These are phyloP conservation scores for Gossypium bickii DNA, from an alignment of 345 rosid species.

Conservation along the genomic window DNA sequence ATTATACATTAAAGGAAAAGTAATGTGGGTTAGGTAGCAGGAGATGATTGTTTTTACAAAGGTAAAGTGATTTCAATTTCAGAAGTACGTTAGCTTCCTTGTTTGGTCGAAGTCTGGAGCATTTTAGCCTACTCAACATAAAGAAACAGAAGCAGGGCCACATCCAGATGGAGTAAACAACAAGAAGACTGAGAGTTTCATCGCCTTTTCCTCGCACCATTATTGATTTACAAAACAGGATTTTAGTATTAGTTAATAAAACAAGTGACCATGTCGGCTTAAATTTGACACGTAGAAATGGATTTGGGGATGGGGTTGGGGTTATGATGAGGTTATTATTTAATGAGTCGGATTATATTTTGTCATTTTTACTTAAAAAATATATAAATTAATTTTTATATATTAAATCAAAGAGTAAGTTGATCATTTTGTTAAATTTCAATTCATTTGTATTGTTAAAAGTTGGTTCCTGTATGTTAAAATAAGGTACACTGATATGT, in stretches of 20 bases:
- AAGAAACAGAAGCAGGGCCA: not conserved
- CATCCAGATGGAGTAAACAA: not conserved
- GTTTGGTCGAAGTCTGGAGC: not conserved
- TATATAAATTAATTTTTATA: no score
- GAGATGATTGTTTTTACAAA: no score
- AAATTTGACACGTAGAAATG: not conserved
- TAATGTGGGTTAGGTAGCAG: no score
- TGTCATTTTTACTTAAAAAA: accelerated
- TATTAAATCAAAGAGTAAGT: no score
- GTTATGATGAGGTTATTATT: no score
- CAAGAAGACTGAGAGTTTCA: no score
- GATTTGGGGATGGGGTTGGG: no score
- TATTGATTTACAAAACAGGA: not conserved
- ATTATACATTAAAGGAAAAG: no score
- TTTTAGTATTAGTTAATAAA: no score
- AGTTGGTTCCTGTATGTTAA: accelerated
- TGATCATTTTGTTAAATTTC: accelerated
- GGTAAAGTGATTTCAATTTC: not conserved
- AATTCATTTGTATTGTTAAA: accelerated
- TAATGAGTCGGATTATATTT: accelerated
- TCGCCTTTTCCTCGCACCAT: no score
- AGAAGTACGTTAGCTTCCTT: not conserved
- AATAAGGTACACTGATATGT: no score
- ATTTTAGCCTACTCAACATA: not conserved
- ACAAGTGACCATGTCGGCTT: not conserved